Conservation (phyloP, 73 alveolate genomes). For the Urostyla sp. region DNA sequence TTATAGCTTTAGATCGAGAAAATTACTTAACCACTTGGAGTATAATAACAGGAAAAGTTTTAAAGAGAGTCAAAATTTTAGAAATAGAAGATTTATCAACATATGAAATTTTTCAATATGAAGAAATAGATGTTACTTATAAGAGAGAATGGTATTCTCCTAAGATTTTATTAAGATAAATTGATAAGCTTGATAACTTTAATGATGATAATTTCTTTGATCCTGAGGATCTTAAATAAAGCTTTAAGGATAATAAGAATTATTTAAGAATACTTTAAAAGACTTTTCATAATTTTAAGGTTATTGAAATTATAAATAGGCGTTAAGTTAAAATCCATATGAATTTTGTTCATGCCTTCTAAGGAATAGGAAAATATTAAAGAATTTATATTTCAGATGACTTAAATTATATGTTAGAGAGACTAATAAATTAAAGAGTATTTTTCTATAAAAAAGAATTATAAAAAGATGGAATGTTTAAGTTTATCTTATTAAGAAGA, state of each 20-base stretch:
- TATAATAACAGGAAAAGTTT: slow-evolving; percentile 28
- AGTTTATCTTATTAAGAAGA: slow-evolving; percentile 12
- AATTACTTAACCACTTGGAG: slow-evolving; percentile 50
- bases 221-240: background rate
- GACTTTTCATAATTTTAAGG: background rate
- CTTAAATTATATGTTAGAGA: slow-evolving; percentile 45
- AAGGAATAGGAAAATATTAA: slow-evolving; percentile 23
- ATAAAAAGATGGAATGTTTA: background rate
- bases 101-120: slow-evolving; percentile 10
- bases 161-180: background rate
- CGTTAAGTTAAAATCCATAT: slow-evolving; percentile 25
- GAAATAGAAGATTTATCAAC: background rate
- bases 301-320: slow-evolving; percentile 9
- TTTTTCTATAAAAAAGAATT: slow-evolving; percentile 24
- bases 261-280: slow-evolving; percentile 28
- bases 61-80: background rate
- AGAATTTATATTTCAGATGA: slow-evolving; percentile 44
- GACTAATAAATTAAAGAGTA: slow-evolving; percentile 31
- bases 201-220: slow-evolving; percentile 27
- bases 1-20: slow-evolving; percentile 23
- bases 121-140: slow-evolving; percentile 28
- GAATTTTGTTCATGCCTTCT: slow-evolving; percentile 31
- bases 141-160: slow-evolving; percentile 40
- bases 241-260: slow-evolving; percentile 2
- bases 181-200: slow-evolving; percentile 5